Percentiles rank a stretch among this genome's conserved stretches.
Evolutionary conservation across 2,329 filamentous ascomycete species (phyloP).

Genomic region (Aspergillus sp.): DNA sequence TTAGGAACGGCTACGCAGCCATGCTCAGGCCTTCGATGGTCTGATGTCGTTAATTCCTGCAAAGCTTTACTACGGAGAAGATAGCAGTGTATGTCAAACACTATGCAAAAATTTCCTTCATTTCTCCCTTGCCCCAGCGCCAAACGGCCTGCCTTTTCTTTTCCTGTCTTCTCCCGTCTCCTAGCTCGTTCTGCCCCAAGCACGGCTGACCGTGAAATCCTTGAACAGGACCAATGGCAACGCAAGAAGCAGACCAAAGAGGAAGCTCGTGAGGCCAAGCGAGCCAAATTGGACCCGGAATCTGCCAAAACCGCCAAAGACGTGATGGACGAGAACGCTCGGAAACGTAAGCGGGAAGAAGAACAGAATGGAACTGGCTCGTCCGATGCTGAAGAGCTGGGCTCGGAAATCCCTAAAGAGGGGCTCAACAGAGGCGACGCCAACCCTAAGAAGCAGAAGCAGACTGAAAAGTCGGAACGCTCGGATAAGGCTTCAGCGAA

Average conservation of each 20-base stretch:
- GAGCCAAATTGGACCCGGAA: conserved; percentile 87
- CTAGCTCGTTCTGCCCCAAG: conserved; percentile 5
- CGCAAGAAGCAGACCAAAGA: conserved; percentile 95
- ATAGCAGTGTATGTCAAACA: conserved; percentile 68
- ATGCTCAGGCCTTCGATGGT: conserved; percentile 78
- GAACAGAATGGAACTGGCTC: conserved; percentile 43
- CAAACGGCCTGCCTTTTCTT: conserved; percentile 10
- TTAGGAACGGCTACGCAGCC: conserved; percentile 50
- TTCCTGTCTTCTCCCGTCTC: conserved; percentile 12
- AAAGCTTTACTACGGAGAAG: conserved; percentile 86
- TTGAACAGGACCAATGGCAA: conserved; percentile 79
- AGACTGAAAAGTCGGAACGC: conserved; percentile 33
- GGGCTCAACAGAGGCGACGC: conserved; percentile 54
- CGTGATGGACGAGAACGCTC: conserved; percentile 80
- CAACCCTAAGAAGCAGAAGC: conserved; percentile 57
- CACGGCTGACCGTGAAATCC: conserved; percentile 18
- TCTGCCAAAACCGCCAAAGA: conserved; percentile 90
- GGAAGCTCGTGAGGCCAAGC: conserved; percentile 76
- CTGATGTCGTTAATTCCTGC: conserved; percentile 84
- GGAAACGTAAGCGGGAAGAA: conserved; percentile 75
- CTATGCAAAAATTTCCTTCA: conserved; percentile 9
- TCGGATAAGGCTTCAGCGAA: conserved; percentile 21
- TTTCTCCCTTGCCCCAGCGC: conserved; percentile 5
- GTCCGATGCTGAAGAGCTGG: conserved; percentile 44
- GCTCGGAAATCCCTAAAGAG: conserved; percentile 56